Evolutionary conservation across 768 basidiomycete species (phyloP).

Genomic region (Omphalotus guepiniiformis): DNA sequence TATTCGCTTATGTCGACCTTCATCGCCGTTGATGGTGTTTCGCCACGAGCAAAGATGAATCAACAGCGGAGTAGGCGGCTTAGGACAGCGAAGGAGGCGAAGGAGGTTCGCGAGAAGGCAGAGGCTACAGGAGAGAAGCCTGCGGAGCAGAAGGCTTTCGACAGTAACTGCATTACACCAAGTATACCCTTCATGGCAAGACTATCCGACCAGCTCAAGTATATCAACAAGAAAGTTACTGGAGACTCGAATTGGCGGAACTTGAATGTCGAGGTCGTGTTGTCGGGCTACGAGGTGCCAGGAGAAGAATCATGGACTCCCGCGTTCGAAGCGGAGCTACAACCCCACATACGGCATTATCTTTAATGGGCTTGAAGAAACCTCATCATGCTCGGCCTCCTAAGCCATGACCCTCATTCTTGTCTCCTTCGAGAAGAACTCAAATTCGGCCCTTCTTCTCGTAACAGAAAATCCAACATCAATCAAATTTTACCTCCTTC

Average conservation of each 20-base stretch:
- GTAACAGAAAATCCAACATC: conserved; percentile 64
- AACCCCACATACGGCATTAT: conserved; percentile 95
- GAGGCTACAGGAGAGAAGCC: conserved; percentile 84
- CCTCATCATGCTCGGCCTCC: conserved; percentile 93
- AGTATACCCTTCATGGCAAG: conserved; percentile 97
- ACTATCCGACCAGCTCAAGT: conserved; percentile 87
- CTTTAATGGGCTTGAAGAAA: conserved; percentile 97
- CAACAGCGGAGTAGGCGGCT: conserved; percentile 94
- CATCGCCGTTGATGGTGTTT: conserved; percentile 98
- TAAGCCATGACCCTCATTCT: conserved; percentile 98
- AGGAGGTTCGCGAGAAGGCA: conserved; percentile 83
- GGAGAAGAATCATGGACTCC: conserved; percentile 99
- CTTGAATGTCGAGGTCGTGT: conserved; percentile 85
- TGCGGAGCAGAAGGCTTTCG: conserved; percentile 93
- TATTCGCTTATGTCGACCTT: conserved; percentile 98
- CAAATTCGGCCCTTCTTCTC: conserved; percentile 86
- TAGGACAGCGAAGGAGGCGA: conserved; percentile 90
- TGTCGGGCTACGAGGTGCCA: conserved; percentile 97
- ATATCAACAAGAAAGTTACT: conserved; percentile 96
- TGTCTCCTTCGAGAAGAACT: conserved; percentile 97
- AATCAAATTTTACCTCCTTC: conserved; percentile 93
- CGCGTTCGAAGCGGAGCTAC: conserved; percentile 93
- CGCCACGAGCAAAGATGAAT: conserved; percentile 98
- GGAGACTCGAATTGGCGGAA: conserved; percentile 97
- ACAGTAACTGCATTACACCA: conserved; percentile 98